Evolutionary conservation across 2,329 filamentous ascomycete genomes (phyloP).

Genomic region (Trichoderma atrobrunneum): DNA sequence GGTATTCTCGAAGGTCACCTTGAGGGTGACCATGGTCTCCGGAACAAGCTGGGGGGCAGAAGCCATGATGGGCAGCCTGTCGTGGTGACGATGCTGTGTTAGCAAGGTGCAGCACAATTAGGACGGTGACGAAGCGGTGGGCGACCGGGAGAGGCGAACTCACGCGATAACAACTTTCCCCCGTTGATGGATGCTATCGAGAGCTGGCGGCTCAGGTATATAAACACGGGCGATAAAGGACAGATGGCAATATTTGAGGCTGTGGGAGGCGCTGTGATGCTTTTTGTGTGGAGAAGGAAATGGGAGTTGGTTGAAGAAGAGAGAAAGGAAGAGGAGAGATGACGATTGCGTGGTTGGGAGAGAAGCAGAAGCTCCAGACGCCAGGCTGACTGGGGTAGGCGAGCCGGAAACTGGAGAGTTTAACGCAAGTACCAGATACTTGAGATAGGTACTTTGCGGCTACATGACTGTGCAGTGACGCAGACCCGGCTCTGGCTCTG

Average conservation of each 20-base stretch:
- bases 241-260: constrained; percentile 9
- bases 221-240: not conserved
- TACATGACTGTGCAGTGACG: constrained; percentile 11
- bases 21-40: constrained; percentile 66
- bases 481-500: not conserved
- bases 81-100: not conserved
- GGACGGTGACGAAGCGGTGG: constrained; percentile 16
- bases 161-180: constrained; percentile 16
- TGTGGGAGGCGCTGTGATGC: not conserved
- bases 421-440: not conserved
- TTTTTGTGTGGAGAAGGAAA: constrained; percentile 5
- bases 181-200: not conserved
- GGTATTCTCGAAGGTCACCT: constrained; percentile 72
- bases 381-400: constrained; percentile 17
- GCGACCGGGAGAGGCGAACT: not conserved
- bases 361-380: constrained; percentile 14
- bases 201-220: constrained; percentile 4
- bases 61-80: constrained; percentile 17
- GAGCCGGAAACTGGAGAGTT: not conserved
- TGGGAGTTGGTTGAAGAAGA: constrained; percentile 17
- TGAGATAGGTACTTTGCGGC: not conserved
- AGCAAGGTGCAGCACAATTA: not conserved
- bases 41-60: constrained; percentile 20
- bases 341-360: constrained; percentile 20
- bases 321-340: constrained; percentile 21